Evolutionary conservation across 768 basidiomycete genomes (phyloP).

Genomic region (Leccinum broughii): DNA sequence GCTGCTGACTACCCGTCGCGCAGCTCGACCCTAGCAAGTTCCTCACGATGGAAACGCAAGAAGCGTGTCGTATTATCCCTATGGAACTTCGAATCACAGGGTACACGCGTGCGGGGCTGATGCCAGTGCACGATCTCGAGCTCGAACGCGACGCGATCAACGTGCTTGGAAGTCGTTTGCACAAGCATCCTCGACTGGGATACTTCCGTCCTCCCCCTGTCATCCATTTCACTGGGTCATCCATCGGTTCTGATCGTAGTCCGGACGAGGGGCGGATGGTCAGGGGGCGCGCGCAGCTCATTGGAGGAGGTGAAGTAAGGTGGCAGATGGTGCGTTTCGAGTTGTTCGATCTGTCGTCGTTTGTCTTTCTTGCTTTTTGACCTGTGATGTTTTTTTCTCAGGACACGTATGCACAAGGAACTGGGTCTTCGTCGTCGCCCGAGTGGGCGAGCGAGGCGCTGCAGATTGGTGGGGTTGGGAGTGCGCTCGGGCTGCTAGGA

Average conservation of each 20-base stretch:
- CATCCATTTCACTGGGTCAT: slow-evolving; percentile 51
- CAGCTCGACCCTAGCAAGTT: slow-evolving; percentile 34
- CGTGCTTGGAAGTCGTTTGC: slow-evolving; percentile 10
- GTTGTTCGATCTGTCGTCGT: neutral
- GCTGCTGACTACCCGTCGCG: neutral
- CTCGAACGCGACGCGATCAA: slow-evolving; percentile 9
- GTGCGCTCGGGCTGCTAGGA: slow-evolving; percentile 53
- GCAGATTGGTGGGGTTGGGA: slow-evolving; percentile 55
- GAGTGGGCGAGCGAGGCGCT: slow-evolving; percentile 60
- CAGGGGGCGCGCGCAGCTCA: slow-evolving; percentile 47
- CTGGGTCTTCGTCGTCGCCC: slow-evolving; percentile 25
- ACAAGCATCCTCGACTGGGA: neutral
- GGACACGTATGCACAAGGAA: slow-evolving; percentile 31
- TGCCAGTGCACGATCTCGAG: slow-evolving; percentile 20
- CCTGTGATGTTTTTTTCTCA: slow-evolving; percentile 1
- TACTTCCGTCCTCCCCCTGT: slow-evolving; percentile 46
- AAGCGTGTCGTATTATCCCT: slow-evolving; percentile 55
- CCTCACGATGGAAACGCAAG: slow-evolving; percentile 34
- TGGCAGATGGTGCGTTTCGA: slow-evolving; percentile 48
- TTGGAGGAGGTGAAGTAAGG: slow-evolving; percentile 42
- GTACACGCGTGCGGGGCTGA: slow-evolving; percentile 33
- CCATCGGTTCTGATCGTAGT: slow-evolving; percentile 39
- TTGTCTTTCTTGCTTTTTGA: slow-evolving; percentile 1
- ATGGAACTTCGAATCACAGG: slow-evolving; percentile 45
- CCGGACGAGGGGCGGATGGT: slow-evolving; percentile 35